A percentile compares a stretch with the other conserved stretches of the same genome.
These are phyloP conservation scores for Fonsecaea nubica DNA, from an alignment of 2,329 filamentous ascomycete genomes.

Conservation along the genomic window DNA sequence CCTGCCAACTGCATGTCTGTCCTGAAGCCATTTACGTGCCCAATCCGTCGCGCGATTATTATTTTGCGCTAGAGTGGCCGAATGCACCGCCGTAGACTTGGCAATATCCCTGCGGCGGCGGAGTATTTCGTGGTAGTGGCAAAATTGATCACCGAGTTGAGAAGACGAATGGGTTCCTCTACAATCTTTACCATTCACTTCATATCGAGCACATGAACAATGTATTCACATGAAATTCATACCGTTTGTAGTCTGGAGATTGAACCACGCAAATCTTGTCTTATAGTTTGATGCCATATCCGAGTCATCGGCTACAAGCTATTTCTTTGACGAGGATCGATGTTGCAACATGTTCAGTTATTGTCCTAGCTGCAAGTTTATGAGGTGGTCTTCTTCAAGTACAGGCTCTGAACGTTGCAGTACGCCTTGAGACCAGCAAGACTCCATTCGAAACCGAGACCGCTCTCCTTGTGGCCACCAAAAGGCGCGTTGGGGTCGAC, in stretches of 20 bases:
- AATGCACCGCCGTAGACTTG: neutral
- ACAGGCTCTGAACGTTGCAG: conserved; percentile 40
- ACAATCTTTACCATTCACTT: no score
- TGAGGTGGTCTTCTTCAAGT: conserved; percentile 35
- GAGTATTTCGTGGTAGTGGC: neutral
- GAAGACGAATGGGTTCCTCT: no score
- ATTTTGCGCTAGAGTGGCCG: neutral
- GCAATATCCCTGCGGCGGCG: neutral
- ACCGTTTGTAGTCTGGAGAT: no score
- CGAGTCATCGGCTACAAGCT: neutral
- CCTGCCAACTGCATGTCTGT: conserved; percentile 16
- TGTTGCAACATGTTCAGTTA: neutral
- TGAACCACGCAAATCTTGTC: no score
- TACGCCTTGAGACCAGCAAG: conserved; percentile 39
- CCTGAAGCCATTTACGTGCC: neutral
- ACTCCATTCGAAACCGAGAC: conserved; percentile 44
- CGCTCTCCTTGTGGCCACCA: conserved; percentile 45
- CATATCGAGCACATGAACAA: no score
- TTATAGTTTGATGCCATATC: no score
- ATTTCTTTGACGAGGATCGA: neutral
- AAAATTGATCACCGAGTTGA: no score
- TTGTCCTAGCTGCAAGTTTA: conserved; percentile 1
- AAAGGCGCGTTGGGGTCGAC: conserved; percentile 37
- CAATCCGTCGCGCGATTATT: conserved; percentile 6
- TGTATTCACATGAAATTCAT: no score